These are phyloP conservation scores for Schoenoplectus triqueter DNA, from an alignment of 202 grass and related monocot species.

Conservation along the genomic window DNA sequence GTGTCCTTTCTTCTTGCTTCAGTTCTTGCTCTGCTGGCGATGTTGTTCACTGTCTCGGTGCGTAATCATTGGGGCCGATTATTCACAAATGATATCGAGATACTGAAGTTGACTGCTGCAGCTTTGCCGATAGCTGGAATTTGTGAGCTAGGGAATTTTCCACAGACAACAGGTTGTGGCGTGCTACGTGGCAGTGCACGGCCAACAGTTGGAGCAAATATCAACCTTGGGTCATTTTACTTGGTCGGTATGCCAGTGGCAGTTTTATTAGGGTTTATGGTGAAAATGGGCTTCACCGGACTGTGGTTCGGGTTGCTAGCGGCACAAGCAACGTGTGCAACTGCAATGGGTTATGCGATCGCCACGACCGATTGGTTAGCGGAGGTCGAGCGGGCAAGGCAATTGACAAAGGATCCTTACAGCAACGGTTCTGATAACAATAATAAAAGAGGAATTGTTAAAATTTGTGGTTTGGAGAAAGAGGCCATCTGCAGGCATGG, in stretches of 20 bases:
- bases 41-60: slow-evolving; percentile 72
- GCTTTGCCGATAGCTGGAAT: slow-evolving; percentile 90
- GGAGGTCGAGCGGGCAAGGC: slow-evolving; percentile 70
- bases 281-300: slow-evolving; percentile 70
- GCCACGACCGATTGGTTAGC: slow-evolving; percentile 73
- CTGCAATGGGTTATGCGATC: slow-evolving; percentile 71
- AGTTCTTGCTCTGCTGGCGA: slow-evolving; percentile 52
- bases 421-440: slow-evolving; percentile 4
- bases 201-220: slow-evolving; percentile 67
- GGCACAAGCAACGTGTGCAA: slow-evolving; percentile 77
- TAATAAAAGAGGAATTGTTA: slow-evolving; percentile 14
- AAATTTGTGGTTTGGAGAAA: slow-evolving; percentile 42
- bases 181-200: slow-evolving; percentile 81
- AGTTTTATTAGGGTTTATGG: slow-evolving; percentile 61
- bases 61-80: slow-evolving; percentile 65
- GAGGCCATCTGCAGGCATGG: slow-evolving; percentile 23
- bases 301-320: slow-evolving; percentile 93
- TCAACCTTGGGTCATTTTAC: slow-evolving; percentile 93
- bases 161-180: slow-evolving; percentile 91
- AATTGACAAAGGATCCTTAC: slow-evolving; percentile 56
- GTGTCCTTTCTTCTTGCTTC: slow-evolving; percentile 53
- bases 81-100: slow-evolving; percentile 72
- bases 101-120: slow-evolving; percentile 62
- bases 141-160: slow-evolving; percentile 97
- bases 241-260: slow-evolving; percentile 93